Evolutionary conservation across 805 yeast species (phyloP), one percentile per base, ranked within the genome.

Genomic region (Myxozyma neotropica): DNA sequence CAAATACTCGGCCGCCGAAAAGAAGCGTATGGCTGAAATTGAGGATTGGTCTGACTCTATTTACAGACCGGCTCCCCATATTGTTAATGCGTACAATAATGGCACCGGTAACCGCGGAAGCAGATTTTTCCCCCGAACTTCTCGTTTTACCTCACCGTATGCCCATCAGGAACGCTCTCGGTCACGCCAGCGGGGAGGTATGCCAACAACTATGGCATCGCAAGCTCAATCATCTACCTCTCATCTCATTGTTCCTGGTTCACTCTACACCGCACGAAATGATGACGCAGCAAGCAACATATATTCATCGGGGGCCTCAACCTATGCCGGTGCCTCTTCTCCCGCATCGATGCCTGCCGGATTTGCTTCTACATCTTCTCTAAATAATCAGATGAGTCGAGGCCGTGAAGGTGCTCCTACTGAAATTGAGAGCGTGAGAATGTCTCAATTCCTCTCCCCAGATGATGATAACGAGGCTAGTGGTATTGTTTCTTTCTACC

Each of bases 21-120:
- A 80, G 62, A 79, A 80, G 61, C 83, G 92, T 68, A 83, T 83
- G 48, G 80, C 83, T 50, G 82, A 81, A 59, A 83, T 89, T 63
- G 97, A 93, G 68, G 82, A 83, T 66, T 94, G 98, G 97, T 85
- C 92, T 3, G 88, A 88, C 65, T 83, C 85, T 71, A 78, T 82
- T 5, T 70, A 76, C 53, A 70, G 78, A 5, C 75, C 77, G 38
- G 86, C 83, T 3, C 83, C 84, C 13, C 75, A 86, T 54, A 56
- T 67, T 15, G 55, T 51, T 39, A 62, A 59, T 31, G 66, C 66
- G 3, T 61, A 54, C 50, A 58, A 58, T 35, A 42, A 40, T 21
- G 61, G 51, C 12, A 43, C 51, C 23, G 61, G 51, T 23, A 53
- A 50, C 29, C 57, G 66, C 2, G 48, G 58, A 12, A 53, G 65